Evolutionary conservation across 2,329 filamentous ascomycete genomes (phyloP).

Genomic region (Cyphellophora europaea): DNA sequence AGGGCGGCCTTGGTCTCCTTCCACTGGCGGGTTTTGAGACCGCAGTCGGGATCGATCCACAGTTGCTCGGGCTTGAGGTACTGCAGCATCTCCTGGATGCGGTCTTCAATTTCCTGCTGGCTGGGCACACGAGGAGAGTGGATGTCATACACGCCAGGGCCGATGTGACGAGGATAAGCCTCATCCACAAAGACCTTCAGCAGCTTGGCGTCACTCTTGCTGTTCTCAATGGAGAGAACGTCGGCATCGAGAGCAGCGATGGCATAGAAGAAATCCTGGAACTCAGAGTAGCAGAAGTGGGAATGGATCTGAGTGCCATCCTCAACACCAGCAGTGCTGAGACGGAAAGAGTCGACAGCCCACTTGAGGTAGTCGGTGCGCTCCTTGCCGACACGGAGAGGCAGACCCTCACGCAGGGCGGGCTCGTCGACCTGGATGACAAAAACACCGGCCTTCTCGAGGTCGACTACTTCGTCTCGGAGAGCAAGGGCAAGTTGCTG

Average conservation of each 20-base stretch:
- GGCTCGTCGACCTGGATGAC: constrained; percentile 99
- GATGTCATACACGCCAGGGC: constrained; percentile 99
- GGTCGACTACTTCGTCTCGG: constrained; percentile 95
- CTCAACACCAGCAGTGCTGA: constrained; percentile 84
- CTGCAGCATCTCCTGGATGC: constrained; percentile 95
- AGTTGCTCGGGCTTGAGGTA: constrained; percentile 97
- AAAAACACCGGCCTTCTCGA: constrained; percentile 90
- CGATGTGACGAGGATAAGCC: constrained; percentile 95
- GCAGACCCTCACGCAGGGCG: constrained; percentile 97
- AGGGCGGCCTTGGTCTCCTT: constrained; percentile 95
- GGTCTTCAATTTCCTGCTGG: constrained; percentile 97
- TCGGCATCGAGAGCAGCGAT: constrained; percentile 96
- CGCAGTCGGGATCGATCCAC: constrained; percentile 99
- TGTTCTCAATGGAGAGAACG: constrained; percentile 99
- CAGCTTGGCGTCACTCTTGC: constrained; percentile 99
- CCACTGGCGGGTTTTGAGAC: constrained; percentile 98
- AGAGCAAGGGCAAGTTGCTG: constrained; percentile 97
- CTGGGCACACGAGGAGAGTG: constrained; percentile 96
- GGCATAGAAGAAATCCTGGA: constrained; percentile 99
- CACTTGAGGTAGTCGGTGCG: constrained; percentile 94
- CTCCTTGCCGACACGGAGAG: constrained; percentile 86
- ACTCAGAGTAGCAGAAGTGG: constrained; percentile 99
- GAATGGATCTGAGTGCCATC: constrained; percentile 99
- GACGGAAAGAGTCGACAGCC: constrained; percentile 97
- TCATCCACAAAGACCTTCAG: constrained; percentile 97